Base-by-base conservation (phyloP, 2,329 filamentous ascomycete species). In the Pseudopithomyces chartarum region DNA sequence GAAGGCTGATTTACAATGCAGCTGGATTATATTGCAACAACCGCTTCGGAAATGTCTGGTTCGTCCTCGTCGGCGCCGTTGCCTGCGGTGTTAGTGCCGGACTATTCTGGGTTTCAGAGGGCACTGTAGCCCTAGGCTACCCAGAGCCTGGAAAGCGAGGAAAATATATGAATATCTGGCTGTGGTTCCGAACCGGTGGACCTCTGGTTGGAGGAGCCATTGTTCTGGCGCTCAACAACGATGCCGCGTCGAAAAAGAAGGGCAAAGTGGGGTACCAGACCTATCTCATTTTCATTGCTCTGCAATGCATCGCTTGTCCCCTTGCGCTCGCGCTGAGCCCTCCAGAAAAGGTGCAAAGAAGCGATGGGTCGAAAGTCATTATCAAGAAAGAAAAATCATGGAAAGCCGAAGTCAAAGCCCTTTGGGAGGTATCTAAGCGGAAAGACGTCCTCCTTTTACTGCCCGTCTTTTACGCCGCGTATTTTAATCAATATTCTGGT, bases 1-100 rank as follows among this genome's bases (percentile, higher is more conserved):
- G 36, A 44, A 26, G 7, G 11, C 33, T 53, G 29, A 53, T 38
- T 6, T 15, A 48, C 8, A 39, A 2, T 19, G 43, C 66, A 3
- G 80, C 80, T 7, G 79, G 78, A 2, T 68, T 84, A 0, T 84
- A 84, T 62, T 76, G 75, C 48, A 82, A 82, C 62, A 82, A 82
- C 64, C 73, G 79, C 3, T 82, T 75, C 59, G 82, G 82, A 6
- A 83, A 81, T 47, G 79, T 75, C 13, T 84, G 81, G 82, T 77
- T 83, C 29, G 80, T 84, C 1, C 73, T 82, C 0, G 66, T 84
- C 5, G 81, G 81, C 17, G 78, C 81, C 3, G 80, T 77, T 1
- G 70, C 76, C 3, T 83, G 81, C 43, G 60, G 62, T 8, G 43
- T 62, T n/a, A 57, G 51, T 3, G 55, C 62, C 6, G 62, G 57